Percentiles rank a stretch among this genome's conserved stretches.
These are phyloP conservation scores for Thelephora aurantiotincta DNA, from an alignment of 768 basidiomycete genomes.

Conservation along the genomic window DNA sequence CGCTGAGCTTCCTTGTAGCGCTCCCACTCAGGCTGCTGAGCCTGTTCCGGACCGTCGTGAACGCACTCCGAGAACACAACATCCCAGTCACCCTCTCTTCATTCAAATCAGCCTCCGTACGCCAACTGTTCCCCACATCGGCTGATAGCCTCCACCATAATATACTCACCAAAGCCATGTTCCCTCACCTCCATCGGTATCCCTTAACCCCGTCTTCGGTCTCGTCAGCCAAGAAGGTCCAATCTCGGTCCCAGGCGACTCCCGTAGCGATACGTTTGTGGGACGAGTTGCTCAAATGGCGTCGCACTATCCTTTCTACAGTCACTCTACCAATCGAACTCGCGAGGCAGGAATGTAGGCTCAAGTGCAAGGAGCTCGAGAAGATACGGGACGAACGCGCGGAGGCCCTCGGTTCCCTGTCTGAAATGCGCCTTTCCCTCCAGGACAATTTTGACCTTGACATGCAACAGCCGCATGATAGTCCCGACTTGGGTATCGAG, in stretches of 20 bases:
- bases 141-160: slow-evolving; percentile 29
- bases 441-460: not conserved
- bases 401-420: slow-evolving; percentile 47
- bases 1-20: slow-evolving; percentile 18
- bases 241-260: slow-evolving; percentile 7
- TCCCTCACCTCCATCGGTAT: slow-evolving; percentile 42
- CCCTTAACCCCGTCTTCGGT: slow-evolving; percentile 10
- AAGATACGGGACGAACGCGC: slow-evolving; percentile 56
- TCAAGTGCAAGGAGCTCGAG: slow-evolving; percentile 45
- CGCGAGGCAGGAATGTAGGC: slow-evolving; percentile 49
- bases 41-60: slow-evolving; percentile 24
- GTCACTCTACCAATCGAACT: slow-evolving; percentile 44
- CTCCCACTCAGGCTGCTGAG: slow-evolving; percentile 28
- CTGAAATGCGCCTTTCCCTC: slow-evolving; percentile 28
- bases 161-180: slow-evolving; percentile 41
- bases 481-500: too few relatives aligned
- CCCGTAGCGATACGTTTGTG: slow-evolving; percentile 6
- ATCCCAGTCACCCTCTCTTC: slow-evolving; percentile 31
- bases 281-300: too few relatives aligned
- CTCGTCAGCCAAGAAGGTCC: slow-evolving; percentile 2
- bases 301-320: slow-evolving; percentile 12
- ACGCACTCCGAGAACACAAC: slow-evolving; percentile 26
- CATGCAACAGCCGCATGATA: not conserved
- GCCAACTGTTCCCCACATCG: slow-evolving; percentile 30
- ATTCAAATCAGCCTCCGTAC: slow-evolving; percentile 34